Conservation (phyloP, 495 filamentous ascomycete genomes). For the Talaromyces stipitatus region DNA sequence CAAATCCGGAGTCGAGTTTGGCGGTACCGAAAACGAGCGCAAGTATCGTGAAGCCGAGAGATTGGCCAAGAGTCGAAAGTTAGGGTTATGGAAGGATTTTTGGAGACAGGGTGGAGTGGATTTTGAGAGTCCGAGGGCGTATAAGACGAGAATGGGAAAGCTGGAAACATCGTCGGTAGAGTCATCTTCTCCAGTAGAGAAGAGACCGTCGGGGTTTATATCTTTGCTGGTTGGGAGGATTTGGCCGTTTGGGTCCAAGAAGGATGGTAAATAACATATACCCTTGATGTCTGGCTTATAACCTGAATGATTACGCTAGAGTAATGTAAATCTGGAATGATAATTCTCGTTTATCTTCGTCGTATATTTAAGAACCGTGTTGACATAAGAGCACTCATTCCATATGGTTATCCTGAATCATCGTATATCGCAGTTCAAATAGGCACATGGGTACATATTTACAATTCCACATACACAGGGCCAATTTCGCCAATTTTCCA, state of each 20-base stretch:
- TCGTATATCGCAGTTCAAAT: not conserved
- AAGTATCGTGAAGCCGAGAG: constrained; percentile 66
- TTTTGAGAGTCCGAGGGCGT: constrained; percentile 75
- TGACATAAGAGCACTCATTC: not conserved
- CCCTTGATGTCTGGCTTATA: constrained; percentile 5
- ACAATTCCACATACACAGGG: constrained; percentile 14
- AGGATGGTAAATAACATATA: not conserved
- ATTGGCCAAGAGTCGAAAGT: constrained; percentile 56
- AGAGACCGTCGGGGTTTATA: constrained; percentile 12
- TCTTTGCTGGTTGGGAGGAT: not conserved
- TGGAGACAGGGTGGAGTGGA: constrained; percentile 15
- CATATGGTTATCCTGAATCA: not conserved
- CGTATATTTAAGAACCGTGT: not conserved
- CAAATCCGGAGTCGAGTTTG: constrained; percentile 82
- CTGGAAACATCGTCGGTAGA: constrained; percentile 6
- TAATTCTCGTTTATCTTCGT: not conserved
- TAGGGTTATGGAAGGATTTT: constrained; percentile 73
- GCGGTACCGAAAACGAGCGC: constrained; percentile 50
- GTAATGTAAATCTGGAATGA: constrained; percentile 10
- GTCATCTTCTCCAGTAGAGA: constrained; percentile 25
- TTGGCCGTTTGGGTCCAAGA: not conserved
- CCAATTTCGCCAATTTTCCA: no score
- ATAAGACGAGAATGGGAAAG: constrained; percentile 60
- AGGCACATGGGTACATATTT: not conserved
- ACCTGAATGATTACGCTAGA: not conserved